Percentiles rank a stretch among this genome's conserved stretches.
Evolutionary conservation across 2,329 filamentous ascomycete species (phyloP).

Genomic region (Sporothrix brunneoviolacea): DNA sequence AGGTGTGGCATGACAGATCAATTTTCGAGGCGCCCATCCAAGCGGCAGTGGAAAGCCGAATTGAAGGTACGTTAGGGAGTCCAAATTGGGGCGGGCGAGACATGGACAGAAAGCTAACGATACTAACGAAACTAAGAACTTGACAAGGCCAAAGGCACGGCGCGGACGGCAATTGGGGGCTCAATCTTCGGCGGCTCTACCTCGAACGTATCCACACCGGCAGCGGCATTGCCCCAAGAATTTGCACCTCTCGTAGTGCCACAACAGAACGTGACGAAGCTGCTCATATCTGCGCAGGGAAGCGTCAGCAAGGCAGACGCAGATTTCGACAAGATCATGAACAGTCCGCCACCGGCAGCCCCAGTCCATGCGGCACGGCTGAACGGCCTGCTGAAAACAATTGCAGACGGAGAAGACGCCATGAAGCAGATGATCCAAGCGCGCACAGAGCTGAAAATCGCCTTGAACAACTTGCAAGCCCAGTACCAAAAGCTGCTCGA

Average conservation of each 20-base stretch:
- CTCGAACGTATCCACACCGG: slow-evolving; percentile 26
- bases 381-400: slow-evolving; percentile 78
- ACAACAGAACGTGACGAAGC: slow-evolving; percentile 68
- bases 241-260: slow-evolving; percentile 67
- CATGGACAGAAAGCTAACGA: not conserved
- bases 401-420: slow-evolving; percentile 82
- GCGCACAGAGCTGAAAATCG: slow-evolving; percentile 67
- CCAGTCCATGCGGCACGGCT: slow-evolving; percentile 89
- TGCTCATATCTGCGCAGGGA: slow-evolving; percentile 60
- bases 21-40: slow-evolving; percentile 82
- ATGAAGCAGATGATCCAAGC: slow-evolving; percentile 87
- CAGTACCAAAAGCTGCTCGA: slow-evolving; percentile 63
- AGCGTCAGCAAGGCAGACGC: slow-evolving; percentile 64
- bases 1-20: slow-evolving; percentile 82
- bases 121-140: slow-evolving; percentile 41
- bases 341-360: slow-evolving; percentile 55
- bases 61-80: slow-evolving; percentile 57
- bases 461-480: slow-evolving; percentile 74
- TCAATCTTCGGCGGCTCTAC: slow-evolving; percentile 60
- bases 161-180: slow-evolving; percentile 44
- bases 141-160: slow-evolving; percentile 51
- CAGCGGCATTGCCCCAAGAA: slow-evolving; percentile 59
- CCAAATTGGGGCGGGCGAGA: not conserved
- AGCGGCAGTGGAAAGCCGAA: slow-evolving; percentile 67
- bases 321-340: slow-evolving; percentile 73